Conservation (phyloP, 176 grass and related monocot species). For the Zoysia pacifica region DNA sequence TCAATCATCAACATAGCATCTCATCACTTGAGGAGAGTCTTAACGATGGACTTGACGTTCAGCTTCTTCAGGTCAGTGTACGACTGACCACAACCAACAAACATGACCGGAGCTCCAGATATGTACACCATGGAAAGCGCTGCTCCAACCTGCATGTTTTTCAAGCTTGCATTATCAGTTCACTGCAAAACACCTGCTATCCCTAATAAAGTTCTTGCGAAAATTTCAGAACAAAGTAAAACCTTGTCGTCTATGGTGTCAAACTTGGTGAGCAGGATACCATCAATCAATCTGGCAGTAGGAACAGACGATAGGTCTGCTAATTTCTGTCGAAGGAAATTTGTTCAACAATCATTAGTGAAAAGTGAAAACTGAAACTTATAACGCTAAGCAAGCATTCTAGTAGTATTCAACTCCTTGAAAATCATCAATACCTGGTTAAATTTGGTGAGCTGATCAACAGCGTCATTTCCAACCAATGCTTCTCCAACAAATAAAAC, state of each 20-base stretch:
- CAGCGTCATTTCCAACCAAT: conserved; percentile 94
- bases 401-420: background rate
- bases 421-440: conserved; percentile 60
- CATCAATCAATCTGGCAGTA: conserved; percentile 83
- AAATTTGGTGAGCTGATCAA: conserved; percentile 90
- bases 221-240: conserved; percentile 22
- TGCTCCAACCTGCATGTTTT: conserved; percentile 68
- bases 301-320: conserved; percentile 82
- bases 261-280: conserved; percentile 97
- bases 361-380: background rate
- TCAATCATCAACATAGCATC: conserved; percentile 7
- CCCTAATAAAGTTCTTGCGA: background rate
- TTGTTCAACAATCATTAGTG: background rate
- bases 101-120: conserved; percentile 95
- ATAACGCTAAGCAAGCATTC: background rate
- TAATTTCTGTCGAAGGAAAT: conserved; percentile 65
- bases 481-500: conserved; percentile 96
- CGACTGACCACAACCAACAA: conserved; percentile 85
- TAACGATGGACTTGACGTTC: conserved; percentile 91
- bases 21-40: conserved; percentile 91
- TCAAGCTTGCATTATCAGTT: background rate
- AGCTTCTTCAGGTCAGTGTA: conserved; percentile 98
- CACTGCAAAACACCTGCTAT: background rate
- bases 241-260: conserved; percentile 97
- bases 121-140: conserved; percentile 92